Conservation (phyloP, 345 rosid genomes). For the Crucihimalaya himalaica region DNA sequence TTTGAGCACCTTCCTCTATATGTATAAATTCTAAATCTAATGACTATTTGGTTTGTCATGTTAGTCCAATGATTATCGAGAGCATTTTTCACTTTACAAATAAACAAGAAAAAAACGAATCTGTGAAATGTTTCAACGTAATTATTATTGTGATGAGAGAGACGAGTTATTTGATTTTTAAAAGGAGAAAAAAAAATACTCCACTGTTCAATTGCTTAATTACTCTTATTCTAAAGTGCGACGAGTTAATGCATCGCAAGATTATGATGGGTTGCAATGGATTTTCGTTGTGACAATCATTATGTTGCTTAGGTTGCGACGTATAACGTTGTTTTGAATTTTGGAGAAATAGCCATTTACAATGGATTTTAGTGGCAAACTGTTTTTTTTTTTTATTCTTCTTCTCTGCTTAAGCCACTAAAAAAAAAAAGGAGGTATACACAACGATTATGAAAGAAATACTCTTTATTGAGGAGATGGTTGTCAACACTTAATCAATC, state of each 20-base stretch:
- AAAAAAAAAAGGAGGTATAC: not conserved
- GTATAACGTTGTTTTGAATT: not conserved
- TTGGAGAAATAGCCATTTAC: not conserved
- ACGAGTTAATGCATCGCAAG: not conserved
- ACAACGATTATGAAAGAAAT: too few species aligned
- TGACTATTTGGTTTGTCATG: too few species aligned
- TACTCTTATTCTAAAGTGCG: not conserved
- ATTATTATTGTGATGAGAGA: not conserved
- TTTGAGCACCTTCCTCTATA: too few species aligned
- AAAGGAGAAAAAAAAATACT: not conserved
- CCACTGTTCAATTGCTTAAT: not conserved
- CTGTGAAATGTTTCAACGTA: not conserved
- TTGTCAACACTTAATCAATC: too few species aligned
- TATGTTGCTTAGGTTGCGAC: not conserved
- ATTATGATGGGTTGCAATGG: not conserved
- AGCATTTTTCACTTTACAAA: too few species aligned
- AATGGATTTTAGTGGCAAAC: not conserved
- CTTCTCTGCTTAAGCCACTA: not conserved
- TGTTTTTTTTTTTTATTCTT: not conserved
- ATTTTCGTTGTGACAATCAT: conserved; percentile 1
- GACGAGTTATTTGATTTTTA: too few species aligned
- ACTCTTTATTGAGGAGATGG: too few species aligned
- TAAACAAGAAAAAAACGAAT: not conserved
- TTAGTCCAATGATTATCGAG: too few species aligned
- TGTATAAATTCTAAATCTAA: too few species aligned